Conservation (phyloP, 805 yeast species). For the Candida yuanshanica region DNA sequence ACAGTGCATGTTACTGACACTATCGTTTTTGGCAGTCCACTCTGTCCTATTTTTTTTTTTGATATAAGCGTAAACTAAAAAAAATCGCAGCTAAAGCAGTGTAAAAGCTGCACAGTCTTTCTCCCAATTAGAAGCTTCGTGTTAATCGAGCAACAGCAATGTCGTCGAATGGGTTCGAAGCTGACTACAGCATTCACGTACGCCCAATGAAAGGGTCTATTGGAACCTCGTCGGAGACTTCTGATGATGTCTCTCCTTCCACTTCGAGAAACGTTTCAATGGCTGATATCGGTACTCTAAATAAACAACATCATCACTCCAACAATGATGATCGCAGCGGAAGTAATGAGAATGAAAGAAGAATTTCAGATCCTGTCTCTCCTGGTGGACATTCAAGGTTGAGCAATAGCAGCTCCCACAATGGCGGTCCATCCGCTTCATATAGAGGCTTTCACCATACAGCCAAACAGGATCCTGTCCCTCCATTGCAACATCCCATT, state of each 20-base stretch:
- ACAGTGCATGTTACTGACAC: too few relatives aligned
- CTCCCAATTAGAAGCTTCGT: too few relatives aligned
- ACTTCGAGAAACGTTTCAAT: constrained; percentile 21
- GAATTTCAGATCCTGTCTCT: background rate
- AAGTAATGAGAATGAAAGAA: too few relatives aligned
- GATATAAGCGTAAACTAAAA: too few relatives aligned
- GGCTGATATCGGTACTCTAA: constrained; percentile 9
- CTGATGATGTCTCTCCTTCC: constrained; percentile 14
- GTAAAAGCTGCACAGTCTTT: too few relatives aligned
- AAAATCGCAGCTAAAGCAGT: too few relatives aligned
- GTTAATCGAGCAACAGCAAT: constrained; percentile 2
- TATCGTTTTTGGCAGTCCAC: too few relatives aligned
- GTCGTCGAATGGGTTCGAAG: constrained; percentile 12
- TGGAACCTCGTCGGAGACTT: constrained; percentile 7
- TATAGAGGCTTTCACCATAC: constrained; percentile 28
- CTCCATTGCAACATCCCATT: constrained; percentile 45
- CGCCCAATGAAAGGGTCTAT: background rate
- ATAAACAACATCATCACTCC: constrained; percentile 1
- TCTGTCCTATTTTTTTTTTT: too few relatives aligned
- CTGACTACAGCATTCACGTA: background rate
- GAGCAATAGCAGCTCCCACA: background rate
- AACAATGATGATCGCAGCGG: background rate
- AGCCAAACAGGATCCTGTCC: constrained; percentile 27
- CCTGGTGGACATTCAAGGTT: background rate
- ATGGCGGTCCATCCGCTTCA: constrained; percentile 13